phyloP scores from a whole-genome alignment of 495 filamentous ascomycete species.

The Barbatosphaeria neglecta region DNA sequence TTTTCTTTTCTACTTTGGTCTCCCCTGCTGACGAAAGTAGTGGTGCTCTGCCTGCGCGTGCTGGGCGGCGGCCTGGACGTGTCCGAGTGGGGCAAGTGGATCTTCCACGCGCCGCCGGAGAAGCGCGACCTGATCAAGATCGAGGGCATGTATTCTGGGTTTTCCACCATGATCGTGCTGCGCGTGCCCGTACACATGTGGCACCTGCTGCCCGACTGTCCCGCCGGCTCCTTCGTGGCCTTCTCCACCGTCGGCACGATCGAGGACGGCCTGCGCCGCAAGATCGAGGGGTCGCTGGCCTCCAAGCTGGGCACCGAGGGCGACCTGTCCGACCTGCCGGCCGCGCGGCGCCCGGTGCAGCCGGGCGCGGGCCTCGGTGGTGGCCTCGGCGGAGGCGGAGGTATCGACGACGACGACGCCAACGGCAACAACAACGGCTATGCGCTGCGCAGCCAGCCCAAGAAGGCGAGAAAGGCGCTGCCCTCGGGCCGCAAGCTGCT shows the following conservation, averaged over 20 bases:
- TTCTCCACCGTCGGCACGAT: constrained; percentile 3
- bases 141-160: constrained; percentile 4
- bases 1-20: neutral
- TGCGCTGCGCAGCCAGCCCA: neutral
- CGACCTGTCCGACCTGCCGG: neutral
- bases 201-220: constrained; percentile 12
- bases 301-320: neutral
- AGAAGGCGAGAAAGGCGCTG: neutral
- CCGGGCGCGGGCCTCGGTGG: neutral
- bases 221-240: constrained; percentile 10
- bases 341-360: neutral
- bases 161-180: constrained; percentile 4
- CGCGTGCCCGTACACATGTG: constrained; percentile 2
- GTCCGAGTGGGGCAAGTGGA: constrained; percentile 2
- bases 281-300: neutral
- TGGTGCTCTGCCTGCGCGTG: neutral
- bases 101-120: constrained; percentile 1
- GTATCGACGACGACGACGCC: too few relatives aligned
- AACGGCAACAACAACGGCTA: too few relatives aligned
- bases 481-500: neutral
- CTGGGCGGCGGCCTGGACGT: neutral
- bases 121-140: constrained; percentile 3
- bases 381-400: neutral
- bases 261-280: neutral
- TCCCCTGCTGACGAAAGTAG: too few relatives aligned